A percentile compares a stretch with the other conserved stretches of the same genome.
These are phyloP conservation scores for Phytophthora rubi DNA, from an alignment of 352 stramenopile genomes.

Conservation along the genomic window DNA sequence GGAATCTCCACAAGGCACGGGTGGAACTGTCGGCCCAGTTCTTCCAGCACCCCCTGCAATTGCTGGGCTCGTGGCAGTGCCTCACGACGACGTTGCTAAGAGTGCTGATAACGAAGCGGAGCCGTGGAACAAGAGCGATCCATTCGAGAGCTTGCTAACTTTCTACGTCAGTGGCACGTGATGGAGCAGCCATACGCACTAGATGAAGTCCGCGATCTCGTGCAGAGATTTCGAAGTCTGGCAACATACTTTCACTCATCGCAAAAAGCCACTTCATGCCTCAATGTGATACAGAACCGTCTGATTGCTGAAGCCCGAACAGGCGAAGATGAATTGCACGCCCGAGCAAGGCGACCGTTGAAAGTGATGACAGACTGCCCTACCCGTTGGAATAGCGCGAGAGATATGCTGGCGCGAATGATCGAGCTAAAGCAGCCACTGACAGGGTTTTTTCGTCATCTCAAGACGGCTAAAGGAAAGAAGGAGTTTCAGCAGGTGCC, in stretches of 20 bases:
- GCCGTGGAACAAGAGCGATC: not conserved
- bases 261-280: not conserved
- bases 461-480: not conserved
- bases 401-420: not conserved
- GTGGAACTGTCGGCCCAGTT: not conserved
- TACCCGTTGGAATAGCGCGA: not conserved
- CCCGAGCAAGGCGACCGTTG: not conserved
- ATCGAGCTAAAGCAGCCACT: conserved; percentile 2
- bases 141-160: not conserved
- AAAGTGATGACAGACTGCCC: not conserved
- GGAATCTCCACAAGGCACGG: not conserved
- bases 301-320: not conserved
- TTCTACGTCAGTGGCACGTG: not conserved
- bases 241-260: not conserved
- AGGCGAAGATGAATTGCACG: not conserved
- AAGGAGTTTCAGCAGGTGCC: not conserved
- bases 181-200: not conserved
- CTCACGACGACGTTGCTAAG: not conserved
- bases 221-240: conserved; percentile 1
- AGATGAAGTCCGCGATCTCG: not conserved
- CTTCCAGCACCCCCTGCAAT: not conserved
- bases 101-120: not conserved
- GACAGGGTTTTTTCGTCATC: not conserved
- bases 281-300: not conserved
- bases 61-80: not conserved